Evolutionary conservation across 1,284 basidiomycete genomes (phyloP), one percentile per base, ranked within the genome.

Genomic region (Rhodotorula sp.): DNA sequence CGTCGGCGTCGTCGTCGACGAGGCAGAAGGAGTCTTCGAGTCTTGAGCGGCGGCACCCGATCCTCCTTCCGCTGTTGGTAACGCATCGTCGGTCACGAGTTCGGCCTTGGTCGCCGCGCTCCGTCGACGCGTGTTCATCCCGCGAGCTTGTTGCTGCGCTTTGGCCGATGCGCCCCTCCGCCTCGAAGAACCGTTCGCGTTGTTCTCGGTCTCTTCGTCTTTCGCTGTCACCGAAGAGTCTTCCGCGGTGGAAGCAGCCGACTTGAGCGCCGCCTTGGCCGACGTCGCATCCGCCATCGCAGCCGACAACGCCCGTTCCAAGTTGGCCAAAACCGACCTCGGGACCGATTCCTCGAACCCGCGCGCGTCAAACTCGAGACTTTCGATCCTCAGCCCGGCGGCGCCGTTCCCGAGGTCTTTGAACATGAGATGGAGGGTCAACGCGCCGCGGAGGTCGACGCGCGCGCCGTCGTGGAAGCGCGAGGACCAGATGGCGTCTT

Each of bases 381-480:
- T 69, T 61, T 76, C 75, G 19, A 76, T 68, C 43, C 72, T 18
- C 38, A 76, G 45, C 2, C 66, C 68, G 5, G 57, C 59, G 3
- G 67, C 48, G 12, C 60, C 64, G 49, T 50, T 62, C 7, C 67
- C 67, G 61, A 69, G 62, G n/a, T 62, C 65, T 34, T 68, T 72
- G 62, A 74, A 68, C 23, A 74, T 63, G 38, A 72, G 66, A 49
- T 76, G 75, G 5, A 68, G 60, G 8, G 70, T 76, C 31, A 76
- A 28, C 0, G 60, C 63, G 10, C 75, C 75, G 48, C 55, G 50
- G 23, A 76, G 34, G 28, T 76, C 75, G 59, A 76, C 69, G 26
- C 70, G 70, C 31, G 58, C 34, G 21, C 75, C 75, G 5, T 43
- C 26, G 23, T 26, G 14, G 60, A 65, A 76, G 48, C 61, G 66